Evolutionary conservation across 768 basidiomycete species (phyloP), one percentile per base, ranked within the genome.

Genomic region (Boletus reticuloceps): DNA sequence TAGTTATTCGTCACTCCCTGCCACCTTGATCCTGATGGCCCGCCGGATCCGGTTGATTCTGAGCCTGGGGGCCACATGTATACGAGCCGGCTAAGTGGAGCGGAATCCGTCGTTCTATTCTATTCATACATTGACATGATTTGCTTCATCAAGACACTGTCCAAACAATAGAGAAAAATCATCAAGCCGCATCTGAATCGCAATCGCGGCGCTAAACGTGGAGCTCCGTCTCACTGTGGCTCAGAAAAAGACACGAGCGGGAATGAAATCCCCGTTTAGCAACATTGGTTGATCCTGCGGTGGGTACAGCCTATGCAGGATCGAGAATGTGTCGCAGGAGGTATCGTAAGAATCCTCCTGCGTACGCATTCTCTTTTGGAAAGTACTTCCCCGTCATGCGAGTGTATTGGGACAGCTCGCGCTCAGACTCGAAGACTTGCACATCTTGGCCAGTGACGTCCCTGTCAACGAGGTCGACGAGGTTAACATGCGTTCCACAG

Each of bases 271-370:
- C 59, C 34, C 48, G 22, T 48, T 47, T 42, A 63, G 53, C 50
- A 55, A 8, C 53, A 63, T 39, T n/a, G 34, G 14, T 29, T 47
- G 17, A 7, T 19, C 47, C 59, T 34, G 37, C 38, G 47, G 8
- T 38, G 47, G 17, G 45, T 31, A 12, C 38, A 2, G 14, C 1
- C 19, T 27, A 27, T 27, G 27, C 27, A 12, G 62, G 63, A 2
- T 32, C 1, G 22, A 34, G 91, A 95, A 64, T 62, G 31, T 58
- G 59, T 1, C 64, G 63, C 9, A 65, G 29, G 29, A 64, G 53
- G 31, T 53, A 53, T 1, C 41, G 52, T 16, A 64, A 22, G 11
- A 64, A 10, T 0, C 64, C 64, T 7, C 63, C 63, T 29, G 64
- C 63, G 7, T 53, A 47, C 4, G 56, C 56, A 19, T 47, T 58